Evolutionary conservation across 305 asterid genomes (phyloP).

Genomic region (Fraxinus platypoda): DNA sequence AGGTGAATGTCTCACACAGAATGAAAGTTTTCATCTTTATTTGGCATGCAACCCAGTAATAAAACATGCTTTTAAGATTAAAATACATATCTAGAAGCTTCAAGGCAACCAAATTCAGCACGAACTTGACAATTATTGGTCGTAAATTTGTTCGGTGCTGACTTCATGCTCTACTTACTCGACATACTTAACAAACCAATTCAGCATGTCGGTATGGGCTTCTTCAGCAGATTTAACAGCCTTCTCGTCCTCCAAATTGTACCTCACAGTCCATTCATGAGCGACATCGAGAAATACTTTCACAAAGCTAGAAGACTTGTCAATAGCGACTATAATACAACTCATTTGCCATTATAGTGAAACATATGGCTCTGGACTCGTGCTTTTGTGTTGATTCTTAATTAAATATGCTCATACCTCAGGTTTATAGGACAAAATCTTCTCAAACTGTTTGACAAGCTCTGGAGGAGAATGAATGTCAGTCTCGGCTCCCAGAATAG

Average conservation of each 20-base stretch:
- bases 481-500: constrained; percentile 45
- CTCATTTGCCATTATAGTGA: neutral
- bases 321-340: neutral
- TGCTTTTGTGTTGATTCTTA: neutral
- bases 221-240: constrained; percentile 52
- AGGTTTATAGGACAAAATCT: constrained; percentile 40
- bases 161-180: constrained; percentile 21
- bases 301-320: constrained; percentile 28
- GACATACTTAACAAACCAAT: constrained; percentile 42
- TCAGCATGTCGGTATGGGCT: constrained; percentile 47
- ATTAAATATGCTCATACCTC: constrained; percentile 26
- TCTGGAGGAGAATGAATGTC: constrained; percentile 40
- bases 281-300: constrained; percentile 43
- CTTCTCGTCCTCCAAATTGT: constrained; percentile 37
- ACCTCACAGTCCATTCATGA: constrained; percentile 57
- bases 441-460: constrained; percentile 41
- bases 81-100: neutral
- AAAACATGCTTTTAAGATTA: neutral
- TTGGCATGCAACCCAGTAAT: neutral
- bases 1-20: neutral
- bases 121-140: neutral
- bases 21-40: neutral
- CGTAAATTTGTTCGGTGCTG: neutral
- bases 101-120: neutral
- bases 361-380: neutral